Evolutionary conservation across 768 basidiomycete genomes (phyloP), one percentile per base, ranked within the genome.

Genomic region (Brasilioporus rufonigricans): DNA sequence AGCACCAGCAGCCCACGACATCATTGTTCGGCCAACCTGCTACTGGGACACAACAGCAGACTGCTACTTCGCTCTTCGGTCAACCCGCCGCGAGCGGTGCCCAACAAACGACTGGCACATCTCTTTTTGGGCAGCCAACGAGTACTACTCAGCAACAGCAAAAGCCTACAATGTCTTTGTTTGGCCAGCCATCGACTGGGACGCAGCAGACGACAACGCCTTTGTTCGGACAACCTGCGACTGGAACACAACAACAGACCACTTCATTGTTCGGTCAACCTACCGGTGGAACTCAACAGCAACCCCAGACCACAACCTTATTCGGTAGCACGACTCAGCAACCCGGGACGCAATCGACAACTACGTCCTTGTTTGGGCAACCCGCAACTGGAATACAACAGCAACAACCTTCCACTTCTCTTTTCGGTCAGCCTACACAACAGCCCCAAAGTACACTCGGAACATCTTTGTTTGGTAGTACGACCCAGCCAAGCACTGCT

Each of bases 111-210:
- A 54, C 61, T 1, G 49, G 64, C 14, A 57, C 64, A 2, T 66
- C 74, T 1, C 46, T 78, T 19, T 79, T 81, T 60, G 76, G 78
- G 10, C 73, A 76, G 50, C 59, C 68, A 18, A 59, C 59, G 50
- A 50, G 62, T 48, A 27, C 44, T 11, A 19, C 56, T 50, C 64
- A 64, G 31, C 71, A 66, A 46, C 71, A 65, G 41, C 64, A 63
- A 33, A 71, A 60, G 36, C 50, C 64, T 21, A 19, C 53, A 18
- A 56, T 73, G 4, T 49, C 70, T 3, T 29, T 74, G 19, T 76
- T 77, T 27, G 67, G 66, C 5, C 63, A 65, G 23, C 55, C 63
- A 16, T 44, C 57, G n/a, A 47, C 56, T n/a, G 56, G 60, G 29
- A 21, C 55, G 3, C 61, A 62, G 26, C 65, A 51, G 13, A 59